Percentiles rank a stretch among this genome's conserved stretches.
phyloP scores from a whole-genome alignment of 441 rosid species.

The Erodium chrysanthum region DNA sequence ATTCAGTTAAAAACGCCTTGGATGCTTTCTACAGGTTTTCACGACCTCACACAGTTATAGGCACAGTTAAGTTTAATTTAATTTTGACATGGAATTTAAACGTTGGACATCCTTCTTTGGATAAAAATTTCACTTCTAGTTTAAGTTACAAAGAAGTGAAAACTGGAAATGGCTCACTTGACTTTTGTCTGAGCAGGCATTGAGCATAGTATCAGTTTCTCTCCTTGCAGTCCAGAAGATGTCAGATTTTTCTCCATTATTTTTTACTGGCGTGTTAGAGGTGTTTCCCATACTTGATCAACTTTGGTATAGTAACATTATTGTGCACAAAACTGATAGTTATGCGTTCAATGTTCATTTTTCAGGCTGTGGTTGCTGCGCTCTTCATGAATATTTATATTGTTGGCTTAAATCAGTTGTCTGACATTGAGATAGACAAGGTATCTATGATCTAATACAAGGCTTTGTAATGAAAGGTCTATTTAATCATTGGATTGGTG shows the following conservation, averaged over 20 bases:
- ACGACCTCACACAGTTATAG: conserved; percentile 85
- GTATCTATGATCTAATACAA: conserved; percentile 28
- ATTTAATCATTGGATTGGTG: conserved; percentile 2
- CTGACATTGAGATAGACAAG: conserved; percentile 92
- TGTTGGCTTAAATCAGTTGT: conserved; percentile 82
- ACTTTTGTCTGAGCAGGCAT: conserved; percentile 37
- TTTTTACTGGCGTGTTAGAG: conserved; percentile 63
- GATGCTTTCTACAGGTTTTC: conserved; percentile 87
- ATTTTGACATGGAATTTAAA: too few relatives aligned
- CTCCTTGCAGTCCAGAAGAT: conserved; percentile 74
- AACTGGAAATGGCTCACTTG: conserved; percentile 8
- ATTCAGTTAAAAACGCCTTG: conserved; percentile 33
- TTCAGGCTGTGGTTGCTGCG: conserved; percentile 83
- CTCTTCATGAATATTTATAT: conserved; percentile 90
- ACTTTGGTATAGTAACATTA: too few relatives aligned
- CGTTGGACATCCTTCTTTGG: too few relatives aligned
- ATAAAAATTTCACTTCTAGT: too few relatives aligned
- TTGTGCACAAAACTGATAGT: too few relatives aligned
- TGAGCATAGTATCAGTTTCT: conserved; percentile 84
- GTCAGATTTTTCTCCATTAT: conserved; percentile 65
- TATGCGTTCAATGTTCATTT: neutral
- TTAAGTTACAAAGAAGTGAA: too few relatives aligned
- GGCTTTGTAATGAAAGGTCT: neutral
- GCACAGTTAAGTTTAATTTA: conserved; percentile 65
- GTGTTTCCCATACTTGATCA: conserved; percentile 23